Base-by-base conservation (phyloP, 495 filamentous ascomycete genomes). In the Pyrenula massariospora region DNA sequence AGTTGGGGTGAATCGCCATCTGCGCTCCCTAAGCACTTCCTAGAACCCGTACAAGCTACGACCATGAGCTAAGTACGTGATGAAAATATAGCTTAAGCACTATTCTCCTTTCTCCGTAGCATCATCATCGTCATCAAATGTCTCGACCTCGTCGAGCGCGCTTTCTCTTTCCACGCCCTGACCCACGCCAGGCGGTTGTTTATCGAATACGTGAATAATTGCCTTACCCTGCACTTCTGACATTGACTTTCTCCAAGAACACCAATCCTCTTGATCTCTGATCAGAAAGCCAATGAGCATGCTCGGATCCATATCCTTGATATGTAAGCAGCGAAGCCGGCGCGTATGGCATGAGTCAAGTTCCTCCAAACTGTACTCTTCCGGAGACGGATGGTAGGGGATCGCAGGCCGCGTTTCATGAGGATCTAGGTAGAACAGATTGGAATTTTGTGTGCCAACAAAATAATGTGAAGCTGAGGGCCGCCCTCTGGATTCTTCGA, bases 231-330 rank as follows among this genome's bases (percentile, higher is more conserved):
- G 76, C 10, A 84, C 79, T 47, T 84, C 75, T 57, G 77, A 75
- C 10, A 96, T 77, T 15, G 78, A 78, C 53, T 73, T 69, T 61
- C 87, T 83, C 91, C 90, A 97, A 59, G 81, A 77, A 25, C 73
- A 70, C 88, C 94, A 99, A 57, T 97, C 94, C 22, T 81, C 77
- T 59, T 89, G 84, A 60, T 89, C 77, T 25, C 76, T 77, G 57
- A 99, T 91, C 3, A 99, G 73, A 62, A 99, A 97, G n/a, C 87
- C 94, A 55, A 99, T 87, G 24, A 99, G 73, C 94, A 99, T 99
- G 68, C 91, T 96, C 8, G 94, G 94, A 63, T 99, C 94, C 90
- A 97, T 92, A 56, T 97, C 93, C 57, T 83, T 81, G 31, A 97
- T 77, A 56, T 91, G 85, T 24, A 99, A 75, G 49, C 88, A 77